phyloP scores from a whole-genome alignment of 495 filamentous ascomycete genomes.

The Trichoderma asperelloides region DNA sequence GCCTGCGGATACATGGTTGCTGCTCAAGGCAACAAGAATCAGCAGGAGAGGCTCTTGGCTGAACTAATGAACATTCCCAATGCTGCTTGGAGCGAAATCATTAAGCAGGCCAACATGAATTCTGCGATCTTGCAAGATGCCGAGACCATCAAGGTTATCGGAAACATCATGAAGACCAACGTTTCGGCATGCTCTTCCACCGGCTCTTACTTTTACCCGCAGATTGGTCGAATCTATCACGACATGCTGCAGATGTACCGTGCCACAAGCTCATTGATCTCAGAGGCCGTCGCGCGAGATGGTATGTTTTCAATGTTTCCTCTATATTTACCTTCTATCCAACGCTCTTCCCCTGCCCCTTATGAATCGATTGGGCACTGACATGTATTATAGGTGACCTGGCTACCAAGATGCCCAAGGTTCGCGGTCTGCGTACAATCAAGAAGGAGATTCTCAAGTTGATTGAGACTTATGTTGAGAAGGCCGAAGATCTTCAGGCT shows the following conservation, averaged over 20 bases:
- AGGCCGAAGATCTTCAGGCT: conserved; percentile 91
- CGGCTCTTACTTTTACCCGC: conserved; percentile 95
- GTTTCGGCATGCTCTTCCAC: conserved; percentile 94
- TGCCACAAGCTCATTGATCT: conserved; percentile 91
- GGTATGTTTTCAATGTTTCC: conserved; percentile 42
- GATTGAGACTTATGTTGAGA: conserved; percentile 94
- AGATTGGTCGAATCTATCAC: conserved; percentile 94
- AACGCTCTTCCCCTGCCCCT: background rate
- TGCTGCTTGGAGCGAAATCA: conserved; percentile 89
- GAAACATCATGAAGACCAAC: conserved; percentile 99
- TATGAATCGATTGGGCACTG: conserved; percentile 11
- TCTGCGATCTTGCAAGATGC: conserved; percentile 76
- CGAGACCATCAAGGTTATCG: conserved; percentile 94
- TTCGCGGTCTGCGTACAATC: conserved; percentile 89
- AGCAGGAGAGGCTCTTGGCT: conserved; percentile 81
- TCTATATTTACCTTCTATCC: too few relatives aligned
- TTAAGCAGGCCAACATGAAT: conserved; percentile 70
- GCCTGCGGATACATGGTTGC: conserved; percentile 99
- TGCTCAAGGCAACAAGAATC: conserved; percentile 84
- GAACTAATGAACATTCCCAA: conserved; percentile 94
- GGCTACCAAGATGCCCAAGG: conserved; percentile 95
- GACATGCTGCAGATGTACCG: conserved; percentile 99
- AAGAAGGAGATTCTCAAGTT: conserved; percentile 99
- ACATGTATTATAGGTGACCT: conserved; percentile 53
- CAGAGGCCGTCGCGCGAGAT: conserved; percentile 75